A percentile compares a stretch with the other conserved stretches of the same genome.
These are phyloP conservation scores for Cercospora sp. DNA, from an alignment of 2,329 filamentous ascomycete species.

Conservation along the genomic window DNA sequence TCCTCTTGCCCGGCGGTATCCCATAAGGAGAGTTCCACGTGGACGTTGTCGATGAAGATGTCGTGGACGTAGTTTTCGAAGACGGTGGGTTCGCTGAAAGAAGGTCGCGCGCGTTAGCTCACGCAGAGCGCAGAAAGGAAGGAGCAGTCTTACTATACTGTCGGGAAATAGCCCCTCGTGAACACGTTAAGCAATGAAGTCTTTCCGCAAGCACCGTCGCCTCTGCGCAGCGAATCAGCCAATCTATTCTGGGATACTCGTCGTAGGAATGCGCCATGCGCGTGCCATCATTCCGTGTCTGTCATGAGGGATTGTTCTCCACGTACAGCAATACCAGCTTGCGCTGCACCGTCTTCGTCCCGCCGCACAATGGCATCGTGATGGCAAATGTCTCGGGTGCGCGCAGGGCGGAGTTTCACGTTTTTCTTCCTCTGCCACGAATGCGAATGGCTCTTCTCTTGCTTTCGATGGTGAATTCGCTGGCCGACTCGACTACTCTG, in stretches of 20 bases:
- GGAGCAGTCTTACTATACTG: constrained; percentile 70
- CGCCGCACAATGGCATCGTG: constrained; percentile 51
- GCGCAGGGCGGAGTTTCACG: neutral
- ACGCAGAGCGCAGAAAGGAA: neutral
- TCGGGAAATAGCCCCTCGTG: constrained; percentile 97
- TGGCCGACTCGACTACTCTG: neutral
- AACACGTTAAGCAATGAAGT: constrained; percentile 97
- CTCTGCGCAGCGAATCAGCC: constrained; percentile 54
- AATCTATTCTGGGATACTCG: neutral
- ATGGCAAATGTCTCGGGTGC: neutral
- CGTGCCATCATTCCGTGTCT: constrained; percentile 16
- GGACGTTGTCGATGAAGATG: constrained; percentile 95
- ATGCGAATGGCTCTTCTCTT: neutral
- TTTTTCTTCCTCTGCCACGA: neutral
- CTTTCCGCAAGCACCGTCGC: constrained; percentile 95
- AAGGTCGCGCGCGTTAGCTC: neutral
- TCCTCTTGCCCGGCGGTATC: constrained; percentile 98
- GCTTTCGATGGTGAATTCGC: neutral
- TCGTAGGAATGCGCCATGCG: neutral
- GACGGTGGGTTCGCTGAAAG: constrained; percentile 78
- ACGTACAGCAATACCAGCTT: constrained; percentile 91
- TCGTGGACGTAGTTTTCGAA: constrained; percentile 99
- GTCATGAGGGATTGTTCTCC: constrained; percentile 17
- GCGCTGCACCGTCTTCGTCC: constrained; percentile 77
- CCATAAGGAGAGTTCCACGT: constrained; percentile 97